Conservation (phyloP, 768 basidiomycete genomes). For the Phlebiopsis flavidoalba region DNA sequence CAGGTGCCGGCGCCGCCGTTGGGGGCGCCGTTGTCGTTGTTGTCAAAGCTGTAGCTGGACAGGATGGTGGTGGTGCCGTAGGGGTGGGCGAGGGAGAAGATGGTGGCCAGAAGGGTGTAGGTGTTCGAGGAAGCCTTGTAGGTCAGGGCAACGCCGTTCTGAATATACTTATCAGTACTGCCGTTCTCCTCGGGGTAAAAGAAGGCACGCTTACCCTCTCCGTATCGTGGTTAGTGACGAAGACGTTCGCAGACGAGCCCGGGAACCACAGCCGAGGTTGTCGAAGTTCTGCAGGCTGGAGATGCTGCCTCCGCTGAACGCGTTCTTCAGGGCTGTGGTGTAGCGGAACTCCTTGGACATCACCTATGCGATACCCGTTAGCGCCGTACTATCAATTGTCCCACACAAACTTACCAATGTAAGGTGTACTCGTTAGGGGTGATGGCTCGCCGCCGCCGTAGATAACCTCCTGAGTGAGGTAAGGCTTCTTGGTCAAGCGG, state of each 20-base stretch:
- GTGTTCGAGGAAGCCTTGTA: conserved; percentile 60
- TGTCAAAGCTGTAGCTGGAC: conserved; percentile 50
- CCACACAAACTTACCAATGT: conserved; percentile 33
- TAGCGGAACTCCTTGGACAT: conserved; percentile 71
- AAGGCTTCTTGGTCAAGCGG: conserved; percentile 37
- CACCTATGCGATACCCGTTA: conserved; percentile 28
- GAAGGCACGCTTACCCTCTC: conserved; percentile 37
- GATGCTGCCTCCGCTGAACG: conserved; percentile 49
- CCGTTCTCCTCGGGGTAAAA: not conserved
- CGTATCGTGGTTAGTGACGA: conserved; percentile 68
- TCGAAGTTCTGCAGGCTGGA: conserved; percentile 48
- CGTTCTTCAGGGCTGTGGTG: conserved; percentile 43
- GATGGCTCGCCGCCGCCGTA: conserved; percentile 43
- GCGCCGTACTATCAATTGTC: not conserved
- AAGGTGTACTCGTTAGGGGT: conserved; percentile 51
- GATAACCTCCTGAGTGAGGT: conserved; percentile 58
- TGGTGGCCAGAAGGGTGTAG: conserved; percentile 47
- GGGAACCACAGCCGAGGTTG: conserved; percentile 52
- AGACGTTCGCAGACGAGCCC: conserved; percentile 51
- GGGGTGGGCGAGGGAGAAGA: conserved; percentile 63
- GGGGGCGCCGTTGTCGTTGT: conserved; percentile 52
- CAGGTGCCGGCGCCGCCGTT: conserved; percentile 38
- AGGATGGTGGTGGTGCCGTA: conserved; percentile 64
- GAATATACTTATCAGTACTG: not conserved
- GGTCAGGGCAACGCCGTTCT: conserved; percentile 51